phyloP scores from a whole-genome alignment of 148 eudicot genomes.

The Talinum fruticosum region DNA sequence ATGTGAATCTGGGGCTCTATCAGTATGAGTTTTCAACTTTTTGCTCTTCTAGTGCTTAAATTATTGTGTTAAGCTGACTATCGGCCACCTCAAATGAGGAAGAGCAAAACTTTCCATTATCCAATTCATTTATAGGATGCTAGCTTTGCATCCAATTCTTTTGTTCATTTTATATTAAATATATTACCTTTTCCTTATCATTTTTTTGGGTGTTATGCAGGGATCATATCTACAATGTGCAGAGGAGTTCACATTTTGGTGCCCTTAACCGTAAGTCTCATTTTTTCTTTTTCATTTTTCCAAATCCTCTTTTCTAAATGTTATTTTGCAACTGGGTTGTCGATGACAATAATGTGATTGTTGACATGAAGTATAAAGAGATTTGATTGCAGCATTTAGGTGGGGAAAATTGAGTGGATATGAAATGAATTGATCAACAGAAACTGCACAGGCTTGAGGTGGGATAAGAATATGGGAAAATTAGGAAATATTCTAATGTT shows the following conservation, averaged over 20 bases:
- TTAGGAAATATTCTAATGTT: too few relatives aligned
- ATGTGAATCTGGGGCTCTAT: slow-evolving; percentile 9
- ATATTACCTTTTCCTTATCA: too few relatives aligned
- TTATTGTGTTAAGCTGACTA: too few relatives aligned
- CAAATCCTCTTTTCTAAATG: not conserved
- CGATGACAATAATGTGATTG: not conserved
- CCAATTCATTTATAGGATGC: too few relatives aligned
- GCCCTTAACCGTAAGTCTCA: slow-evolving; percentile 69
- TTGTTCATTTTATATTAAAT: too few relatives aligned
- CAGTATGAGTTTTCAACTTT: not conserved
- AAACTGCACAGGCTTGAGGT: not conserved
- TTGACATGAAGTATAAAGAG: not conserved
- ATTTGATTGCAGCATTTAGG: slow-evolving; percentile 11
- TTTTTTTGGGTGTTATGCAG: too few relatives aligned
- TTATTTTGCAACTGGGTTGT: not conserved
- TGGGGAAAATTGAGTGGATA: not conserved
- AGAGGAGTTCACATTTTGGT: slow-evolving; percentile 64
- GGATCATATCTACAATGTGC: slow-evolving; percentile 87
- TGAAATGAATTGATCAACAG: not conserved
- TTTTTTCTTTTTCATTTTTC: not conserved
- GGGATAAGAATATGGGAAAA: not conserved
- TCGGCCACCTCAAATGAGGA: too few relatives aligned
- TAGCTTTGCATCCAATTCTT: too few relatives aligned
- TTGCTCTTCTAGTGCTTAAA: slow-evolving; percentile 8
- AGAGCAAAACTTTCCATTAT: too few relatives aligned